Evolutionary conservation across 345 rosid species (phyloP), one percentile per base, ranked within the genome.

Genomic region (Eucalyptus lansdowneana): DNA sequence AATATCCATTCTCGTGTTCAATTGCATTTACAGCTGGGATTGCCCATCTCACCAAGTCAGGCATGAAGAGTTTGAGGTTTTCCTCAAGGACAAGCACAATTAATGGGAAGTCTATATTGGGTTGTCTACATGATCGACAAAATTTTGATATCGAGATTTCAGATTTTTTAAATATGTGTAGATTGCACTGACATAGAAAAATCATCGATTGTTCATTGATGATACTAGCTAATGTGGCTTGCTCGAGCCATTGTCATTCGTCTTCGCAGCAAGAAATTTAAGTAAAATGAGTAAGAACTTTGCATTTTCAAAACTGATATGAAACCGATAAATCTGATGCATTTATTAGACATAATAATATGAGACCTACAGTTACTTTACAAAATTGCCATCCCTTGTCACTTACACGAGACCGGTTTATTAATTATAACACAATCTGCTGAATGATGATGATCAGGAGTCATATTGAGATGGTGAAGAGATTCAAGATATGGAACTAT

Each of bases 391-490:
- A 72, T 72, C 45, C 25, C 44, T 72, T 11, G 21, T 24, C 37
- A 25, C 51, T 81, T 44, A 29, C 51, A 44, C 17, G 2, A 83
- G 29, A 42, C 34, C 27, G 17, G 34, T 44, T 22, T 44, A 12
- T 44, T 44, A 19, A 42, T 47, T 27, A n/a, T 56, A 60, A 87
- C 10, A 6, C 29, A 21, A 34, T 76, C 11, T 7, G 47, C 14
- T 76, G 85, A 7, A 76, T 21, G 29, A 37, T 40, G 47, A 4
- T 76, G 85, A 76, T 40, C 49, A 90, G 92, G 89, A 90, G 92
- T 53, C 87, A 90, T 25, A 87, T 89, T 14, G 92, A 90, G 89
- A 90, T 90, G 92, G 76, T 29, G 86, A 90, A 90, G 89, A 90
- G 86, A 83, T 90, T 90, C 56, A 90, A 89, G 86, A 44, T 90